Conservation (phyloP, 441 rosid genomes). For the Croton laevigatus region DNA sequence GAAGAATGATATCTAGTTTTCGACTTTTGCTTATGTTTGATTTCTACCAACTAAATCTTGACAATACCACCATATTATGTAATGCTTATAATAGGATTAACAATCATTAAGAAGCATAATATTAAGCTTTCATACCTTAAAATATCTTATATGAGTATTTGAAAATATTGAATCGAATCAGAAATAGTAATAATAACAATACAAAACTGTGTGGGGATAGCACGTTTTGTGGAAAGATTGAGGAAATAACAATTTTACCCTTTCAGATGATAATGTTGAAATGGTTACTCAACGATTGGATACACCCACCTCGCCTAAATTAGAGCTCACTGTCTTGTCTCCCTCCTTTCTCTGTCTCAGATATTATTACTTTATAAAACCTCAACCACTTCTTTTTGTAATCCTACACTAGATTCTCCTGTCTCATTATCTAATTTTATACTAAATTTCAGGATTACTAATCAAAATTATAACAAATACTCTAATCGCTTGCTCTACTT, state of each 20-base stretch:
- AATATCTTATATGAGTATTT: no score
- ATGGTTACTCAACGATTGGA: slow-evolving; percentile 21
- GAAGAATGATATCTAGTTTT: background rate
- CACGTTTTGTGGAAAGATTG: no score
- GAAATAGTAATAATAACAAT: no score
- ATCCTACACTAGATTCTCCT: background rate
- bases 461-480: no score
- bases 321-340: background rate
- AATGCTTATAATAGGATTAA: background rate
- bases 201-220: no score
- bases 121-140: background rate
- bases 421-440: background rate
- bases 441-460: no score
- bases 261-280: background rate
- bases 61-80: background rate
- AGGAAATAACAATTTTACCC: no score
- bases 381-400: background rate
- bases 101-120: background rate
- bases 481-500: no score
- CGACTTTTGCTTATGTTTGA: background rate
- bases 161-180: no score
- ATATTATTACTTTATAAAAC: background rate
- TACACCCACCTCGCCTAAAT: slow-evolving; percentile 15
- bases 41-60: background rate
- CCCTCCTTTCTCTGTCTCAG: background rate